phyloP scores from a whole-genome alignment of 805 yeast genomes.

The Suhomyces sp. region DNA sequence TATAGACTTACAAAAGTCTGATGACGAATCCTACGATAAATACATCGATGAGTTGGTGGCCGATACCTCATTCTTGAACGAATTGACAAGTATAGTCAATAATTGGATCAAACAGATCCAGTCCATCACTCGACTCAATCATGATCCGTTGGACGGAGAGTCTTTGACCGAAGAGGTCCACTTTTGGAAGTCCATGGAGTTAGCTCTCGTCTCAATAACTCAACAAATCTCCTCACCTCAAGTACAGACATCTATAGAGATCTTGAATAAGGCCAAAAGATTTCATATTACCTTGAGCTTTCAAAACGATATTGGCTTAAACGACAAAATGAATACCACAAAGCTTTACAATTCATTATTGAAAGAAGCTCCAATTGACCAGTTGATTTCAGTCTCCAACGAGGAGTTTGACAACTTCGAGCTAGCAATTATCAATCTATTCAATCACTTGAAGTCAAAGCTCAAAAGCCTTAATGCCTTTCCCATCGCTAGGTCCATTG shows the following conservation, averaged over 20 bases:
- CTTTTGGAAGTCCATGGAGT: conserved; percentile 76
- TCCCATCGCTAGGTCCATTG: conserved; percentile 62
- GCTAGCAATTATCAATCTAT: conserved; percentile 45
- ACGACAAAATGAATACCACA: conserved; percentile 50
- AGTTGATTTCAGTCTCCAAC: conserved; percentile 31
- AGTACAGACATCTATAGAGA: conserved; percentile 54
- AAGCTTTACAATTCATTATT: conserved; percentile 59
- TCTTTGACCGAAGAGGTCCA: conserved; percentile 60
- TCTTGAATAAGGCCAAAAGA: conserved; percentile 68
- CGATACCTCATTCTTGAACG: conserved; percentile 61
- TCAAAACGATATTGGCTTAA: conserved; percentile 66
- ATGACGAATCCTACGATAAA: conserved; percentile 17
- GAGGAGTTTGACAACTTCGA: conserved; percentile 40
- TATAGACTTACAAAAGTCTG: conserved; percentile 8
- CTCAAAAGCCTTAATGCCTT: conserved; percentile 52
- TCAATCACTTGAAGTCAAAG: conserved; percentile 59
- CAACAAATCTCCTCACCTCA: conserved; percentile 56
- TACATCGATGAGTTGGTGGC: conserved; percentile 28
- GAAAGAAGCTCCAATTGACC: conserved; percentile 67
- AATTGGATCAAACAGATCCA: conserved; percentile 70
- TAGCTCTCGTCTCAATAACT: conserved; percentile 52
- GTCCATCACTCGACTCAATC: conserved; percentile 49
- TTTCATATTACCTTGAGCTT: conserved; percentile 77
- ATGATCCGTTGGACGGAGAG: conserved; percentile 54
- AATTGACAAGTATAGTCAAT: conserved; percentile 66